Base-by-base conservation (phyloP, 176 grass and related monocot species). In the Rhynchospora pubera region DNA sequence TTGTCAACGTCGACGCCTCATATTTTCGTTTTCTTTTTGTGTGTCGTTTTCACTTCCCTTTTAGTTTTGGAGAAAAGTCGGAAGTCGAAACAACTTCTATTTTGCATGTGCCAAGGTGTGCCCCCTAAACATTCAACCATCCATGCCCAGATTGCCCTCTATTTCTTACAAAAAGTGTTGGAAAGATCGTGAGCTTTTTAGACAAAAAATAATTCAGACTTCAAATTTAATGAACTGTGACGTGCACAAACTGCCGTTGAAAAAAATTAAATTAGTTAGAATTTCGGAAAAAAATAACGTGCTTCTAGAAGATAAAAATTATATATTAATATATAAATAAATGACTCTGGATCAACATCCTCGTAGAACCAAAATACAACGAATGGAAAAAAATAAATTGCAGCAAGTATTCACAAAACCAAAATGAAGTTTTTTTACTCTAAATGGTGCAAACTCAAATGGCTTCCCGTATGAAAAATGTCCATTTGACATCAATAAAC, bases 401-500 rank as follows among this genome's bases (percentile, higher is more conserved):
- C 13, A 22, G 11, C 66, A 60, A 21, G 23, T 59, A 58, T 72
- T 74, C 24, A 72, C 30, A 73, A 10, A 67, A 57, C 13, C n/a
- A 1, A 66, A 11, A 72, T 83, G 81, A 83, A 39, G 43, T 51
- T 65, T 42, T 51, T 42, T 51, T 39, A 46, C 30, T 58, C 24
- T 52, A 55, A 50, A 23, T 75, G 13, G 39, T 84, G 12, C 59
- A 58, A 51, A 58, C 30, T 84, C 14, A 23, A 80, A 23, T 44
- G 30, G 10, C 5, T 56, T 15, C 47, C 24, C 24, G 0, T 8
- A 74, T 26, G 52, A 6, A 73, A 22, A 22, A 12, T 43, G 16
- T 16, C 13, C 30, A 47, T 32, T 22, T 9, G 48, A 21, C 13
- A 53, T 81, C 46, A 83, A 69, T 89, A 90, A 53, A 93, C 83